Base-by-base conservation (phyloP, 768 basidiomycete species). In the Leccinellum rugosiceps region DNA sequence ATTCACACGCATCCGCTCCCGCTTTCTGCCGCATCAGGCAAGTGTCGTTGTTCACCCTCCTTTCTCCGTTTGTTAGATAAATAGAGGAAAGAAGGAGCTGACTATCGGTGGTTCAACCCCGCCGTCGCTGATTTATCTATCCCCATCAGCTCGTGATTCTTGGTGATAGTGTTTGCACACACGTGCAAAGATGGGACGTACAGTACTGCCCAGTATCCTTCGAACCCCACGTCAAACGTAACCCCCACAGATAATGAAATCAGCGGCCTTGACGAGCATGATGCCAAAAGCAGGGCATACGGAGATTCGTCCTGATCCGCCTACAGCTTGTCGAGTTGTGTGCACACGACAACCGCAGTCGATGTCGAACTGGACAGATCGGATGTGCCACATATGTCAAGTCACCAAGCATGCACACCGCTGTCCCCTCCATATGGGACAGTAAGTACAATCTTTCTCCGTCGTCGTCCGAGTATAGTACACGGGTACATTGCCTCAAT, bases 41-140 rank as follows among this genome's bases (percentile, higher is more conserved):
- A 25, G 60, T 67, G 9, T 59, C 55, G 64, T 70, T 45, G 63
- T 67, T 63, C 60, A 28, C 17, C 38, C 15, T 38, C n/a, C 38
- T 38, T 38, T 38, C 38, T n/a, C n/a, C 38, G 9, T 38, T 9
- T n/a, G 35, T 38, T 38, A n/a, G 15, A 38, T 17, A 35, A 17
- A 35, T 17, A 17, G 0, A 35, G 14, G 15, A 38, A 38, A 38
- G 35, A 17, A 38, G n/a, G n/a, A 38, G 35, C 9, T n/a, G n/a
- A n/a, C 3, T n/a, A 38, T 2, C 38, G 38, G n/a, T 38, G 38
- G 45, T 19, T 17, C 25, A 25, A 21, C 14, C 23, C 50, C 44
- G 21, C 38, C 38, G n/a, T 38, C 9, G 17, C 43, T 21, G 43
- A 38, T 32, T n/a, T 9, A 46, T 28, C 38, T 19, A 47, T 13